phyloP scores from a whole-genome alignment of 2,329 filamentous ascomycete species.

The Grosmannia huntii region DNA sequence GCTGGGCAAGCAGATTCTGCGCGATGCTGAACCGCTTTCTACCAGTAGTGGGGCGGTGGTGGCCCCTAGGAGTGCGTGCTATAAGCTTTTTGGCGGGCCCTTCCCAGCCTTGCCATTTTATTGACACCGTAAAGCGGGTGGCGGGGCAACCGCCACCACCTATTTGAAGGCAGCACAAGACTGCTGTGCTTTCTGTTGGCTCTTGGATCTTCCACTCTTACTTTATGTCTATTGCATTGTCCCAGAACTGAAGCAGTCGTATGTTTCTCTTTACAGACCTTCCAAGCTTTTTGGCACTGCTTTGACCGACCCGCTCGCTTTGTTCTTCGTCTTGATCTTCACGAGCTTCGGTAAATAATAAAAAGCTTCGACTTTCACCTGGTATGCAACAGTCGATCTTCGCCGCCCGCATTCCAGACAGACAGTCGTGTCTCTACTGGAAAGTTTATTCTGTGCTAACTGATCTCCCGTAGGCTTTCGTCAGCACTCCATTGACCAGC shows the following conservation, averaged over 20 bases:
- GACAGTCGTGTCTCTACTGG: not conserved
- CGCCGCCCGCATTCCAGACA: not conserved
- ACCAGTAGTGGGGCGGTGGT: not conserved
- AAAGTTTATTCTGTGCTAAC: not conserved
- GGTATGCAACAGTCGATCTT: not conserved
- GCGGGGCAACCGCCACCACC: conserved; percentile 11
- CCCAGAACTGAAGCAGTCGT: not conserved
- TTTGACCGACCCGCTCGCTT: not conserved
- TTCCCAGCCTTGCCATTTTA: conserved; percentile 13
- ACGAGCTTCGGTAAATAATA: not conserved
- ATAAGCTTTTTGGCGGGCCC: not conserved
- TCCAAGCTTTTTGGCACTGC: not conserved
- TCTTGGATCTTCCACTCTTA: not conserved
- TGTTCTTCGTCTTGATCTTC: not conserved
- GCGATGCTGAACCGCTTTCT: not conserved
- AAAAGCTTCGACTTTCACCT: not conserved
- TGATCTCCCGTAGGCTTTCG: not conserved
- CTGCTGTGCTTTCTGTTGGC: not conserved
- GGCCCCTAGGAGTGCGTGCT: not conserved
- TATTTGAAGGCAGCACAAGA: conserved; percentile 7
- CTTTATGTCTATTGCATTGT: not conserved
- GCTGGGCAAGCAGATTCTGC: not conserved
- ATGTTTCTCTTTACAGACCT: not conserved
- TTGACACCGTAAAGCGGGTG: conserved; percentile 11
- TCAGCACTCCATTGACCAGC: not conserved